phyloP scores from a whole-genome alignment of 2,329 filamentous ascomycete genomes.

The Neonectria ditissima region DNA sequence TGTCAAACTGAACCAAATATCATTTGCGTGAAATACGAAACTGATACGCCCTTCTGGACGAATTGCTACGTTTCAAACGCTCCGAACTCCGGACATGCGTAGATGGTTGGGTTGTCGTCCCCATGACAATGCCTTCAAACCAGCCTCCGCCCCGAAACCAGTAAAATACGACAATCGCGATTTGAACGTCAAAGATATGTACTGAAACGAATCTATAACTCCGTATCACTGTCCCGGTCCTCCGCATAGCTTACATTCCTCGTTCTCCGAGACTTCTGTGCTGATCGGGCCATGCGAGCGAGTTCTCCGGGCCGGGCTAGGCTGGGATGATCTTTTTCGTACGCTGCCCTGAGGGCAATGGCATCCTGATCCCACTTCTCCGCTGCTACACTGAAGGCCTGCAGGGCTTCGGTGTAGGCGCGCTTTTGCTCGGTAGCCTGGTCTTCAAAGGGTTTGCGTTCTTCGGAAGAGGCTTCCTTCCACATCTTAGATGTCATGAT shows the following conservation, averaged over 20 bases:
- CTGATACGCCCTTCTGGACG: not conserved
- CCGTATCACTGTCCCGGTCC: slow-evolving; percentile 46
- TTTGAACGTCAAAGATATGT: slow-evolving; percentile 2
- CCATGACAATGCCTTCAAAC: slow-evolving; percentile 4
- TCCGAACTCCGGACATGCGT: slow-evolving; percentile 23
- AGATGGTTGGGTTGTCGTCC: not conserved
- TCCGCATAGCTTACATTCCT: slow-evolving; percentile 55
- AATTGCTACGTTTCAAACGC: slow-evolving; percentile 16
- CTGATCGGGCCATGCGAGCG: slow-evolving; percentile 19
- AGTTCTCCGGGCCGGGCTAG: slow-evolving; percentile 41
- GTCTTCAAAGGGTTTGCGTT: slow-evolving; percentile 82
- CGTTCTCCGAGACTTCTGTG: slow-evolving; percentile 37
- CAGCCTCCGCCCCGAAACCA: not conserved
- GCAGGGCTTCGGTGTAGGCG: slow-evolving; percentile 68
- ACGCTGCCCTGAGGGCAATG: slow-evolving; percentile 62
- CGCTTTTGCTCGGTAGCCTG: slow-evolving; percentile 78
- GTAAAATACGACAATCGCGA: slow-evolving; percentile 9
- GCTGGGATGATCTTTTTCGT: slow-evolving; percentile 64
- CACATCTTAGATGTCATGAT: slow-evolving; percentile 90
- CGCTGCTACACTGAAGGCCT: slow-evolving; percentile 70
- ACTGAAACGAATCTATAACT: slow-evolving; percentile 29
- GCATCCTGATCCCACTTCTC: slow-evolving; percentile 80
- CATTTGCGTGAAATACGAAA: slow-evolving; percentile 1
- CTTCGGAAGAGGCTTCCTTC: slow-evolving; percentile 78
- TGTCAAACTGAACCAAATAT: not conserved